phyloP scores from a whole-genome alignment of 768 basidiomycete genomes.

The Lactarius sp. region DNA sequence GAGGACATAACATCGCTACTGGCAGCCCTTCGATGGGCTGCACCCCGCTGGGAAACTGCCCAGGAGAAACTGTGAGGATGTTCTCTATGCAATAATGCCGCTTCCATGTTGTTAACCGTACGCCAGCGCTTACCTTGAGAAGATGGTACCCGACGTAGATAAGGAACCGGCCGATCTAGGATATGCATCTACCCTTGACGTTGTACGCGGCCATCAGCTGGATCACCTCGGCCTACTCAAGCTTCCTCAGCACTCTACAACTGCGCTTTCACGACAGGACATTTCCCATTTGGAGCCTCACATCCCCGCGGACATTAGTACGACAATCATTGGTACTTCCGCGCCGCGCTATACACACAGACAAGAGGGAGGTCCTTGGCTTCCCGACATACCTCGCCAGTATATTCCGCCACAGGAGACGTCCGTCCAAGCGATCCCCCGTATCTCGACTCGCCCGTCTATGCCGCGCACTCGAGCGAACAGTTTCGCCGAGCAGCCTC shows the following conservation, averaged over 20 bases:
- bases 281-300: neutral
- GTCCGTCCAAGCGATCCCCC: neutral
- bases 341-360: neutral
- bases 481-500: neutral
- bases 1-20: conserved; percentile 18
- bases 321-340: neutral
- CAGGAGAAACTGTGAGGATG: conserved; percentile 16
- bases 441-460: neutral
- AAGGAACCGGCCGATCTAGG: conserved; percentile 1
- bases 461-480: conserved; percentile 2
- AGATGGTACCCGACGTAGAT: conserved; percentile 13
- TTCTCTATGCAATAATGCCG: neutral
- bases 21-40: conserved; percentile 21
- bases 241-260: conserved; percentile 1
- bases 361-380: conserved; percentile 4
- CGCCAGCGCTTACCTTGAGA: conserved; percentile 17
- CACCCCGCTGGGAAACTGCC: conserved; percentile 23
- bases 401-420: neutral
- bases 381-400: conserved; percentile 3
- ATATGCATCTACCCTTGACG: neutral
- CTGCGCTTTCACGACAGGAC: neutral
- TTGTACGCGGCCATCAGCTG: neutral
- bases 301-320: neutral
- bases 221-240: neutral
- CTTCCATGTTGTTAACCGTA: neutral